Base-by-base conservation (phyloP, 371 early-diverging fungal species). In the Mycotypha africana region DNA sequence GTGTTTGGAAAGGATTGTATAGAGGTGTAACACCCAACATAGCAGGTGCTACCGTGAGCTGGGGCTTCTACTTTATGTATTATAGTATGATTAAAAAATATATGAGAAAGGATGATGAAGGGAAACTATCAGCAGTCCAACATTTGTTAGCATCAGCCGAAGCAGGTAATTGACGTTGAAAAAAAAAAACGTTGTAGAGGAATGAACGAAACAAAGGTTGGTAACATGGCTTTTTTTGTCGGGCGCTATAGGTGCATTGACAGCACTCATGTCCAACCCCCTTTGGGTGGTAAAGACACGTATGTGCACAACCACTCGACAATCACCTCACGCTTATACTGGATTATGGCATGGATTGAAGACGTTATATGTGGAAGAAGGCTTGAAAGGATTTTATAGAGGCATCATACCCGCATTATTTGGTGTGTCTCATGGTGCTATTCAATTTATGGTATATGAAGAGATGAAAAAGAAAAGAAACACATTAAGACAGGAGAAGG, bases 401-500 rank as follows among this genome's bases (percentile, higher is more conserved):
- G 98, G 95, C 2, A 73, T 95, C 37, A 63, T 91, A 2, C 93
- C 95, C 0, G 92, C 91, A 0, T 61, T 97, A 9, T 79, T 96
- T 60, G 95, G 96, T 15, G 86, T 85, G 4, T 86, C 91, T 6
- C 96, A 97, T 56, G 98, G 98, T 8, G 95, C 95, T 0, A 63
- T 97, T 33, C 96, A 97, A 65, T 97, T 97, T 62, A 88, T 93
- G 90, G 92, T 87, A 0, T 97, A 97, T 62, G 96, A 95, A 53
- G 90, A 93, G 49, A 77, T 96, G 84, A 96, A 95, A 60, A 78
- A 78, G 53, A 78, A 79, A 74, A 58, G 83, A 36, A 66, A 71
- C 39, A 63, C 70, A 36, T 37, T 60, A 28, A 63, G 67, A 30
- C 58, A 69, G 16, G 30, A 34, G 9, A 38, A 47, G 14, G 69